phyloP scores from a whole-genome alignment of 805 yeast genomes.

The Candida sithepensis region DNA sequence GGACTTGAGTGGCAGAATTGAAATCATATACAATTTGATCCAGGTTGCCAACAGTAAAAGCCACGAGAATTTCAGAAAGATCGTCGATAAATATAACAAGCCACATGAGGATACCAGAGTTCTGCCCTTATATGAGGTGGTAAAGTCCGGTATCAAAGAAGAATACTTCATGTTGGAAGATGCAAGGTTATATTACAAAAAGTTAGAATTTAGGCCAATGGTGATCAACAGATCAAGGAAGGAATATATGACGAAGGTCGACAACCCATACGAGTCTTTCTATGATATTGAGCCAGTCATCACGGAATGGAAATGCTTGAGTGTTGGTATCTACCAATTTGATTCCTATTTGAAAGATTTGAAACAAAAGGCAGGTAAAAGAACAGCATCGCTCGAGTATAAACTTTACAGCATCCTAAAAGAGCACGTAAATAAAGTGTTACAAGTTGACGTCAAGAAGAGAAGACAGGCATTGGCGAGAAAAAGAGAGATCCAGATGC shows the following conservation, averaged over 20 bases:
- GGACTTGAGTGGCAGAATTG: conserved; percentile 44
- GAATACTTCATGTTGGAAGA: conserved; percentile 44
- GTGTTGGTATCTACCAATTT: conserved; percentile 42
- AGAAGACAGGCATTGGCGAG: conserved; percentile 52
- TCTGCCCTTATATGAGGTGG: conserved; percentile 17
- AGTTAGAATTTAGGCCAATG: conserved; percentile 29
- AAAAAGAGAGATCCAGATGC: conserved; percentile 61
- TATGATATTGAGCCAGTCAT: conserved; percentile 34
- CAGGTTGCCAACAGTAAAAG: conserved; percentile 39
- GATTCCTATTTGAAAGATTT: conserved; percentile 31
- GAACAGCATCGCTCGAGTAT: conserved; percentile 21
- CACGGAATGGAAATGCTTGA: conserved; percentile 36
- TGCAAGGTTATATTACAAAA: conserved; percentile 46
- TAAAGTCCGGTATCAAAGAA: conserved; percentile 11
- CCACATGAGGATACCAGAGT: conserved; percentile 25
- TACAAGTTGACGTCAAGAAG: conserved; percentile 46
- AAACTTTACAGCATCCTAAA: conserved; percentile 31
- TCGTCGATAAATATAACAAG: conserved; percentile 37
- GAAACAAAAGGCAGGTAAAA: conserved; percentile 32
- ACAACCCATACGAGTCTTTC: conserved; percentile 17
- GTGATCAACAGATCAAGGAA: conserved; percentile 34
- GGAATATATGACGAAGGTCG: conserved; percentile 24
- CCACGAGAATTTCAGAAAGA: conserved; percentile 44
- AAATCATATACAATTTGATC: conserved; percentile 40
- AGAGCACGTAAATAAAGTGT: conserved; percentile 32